Percentiles rank a stretch among this genome's conserved stretches.
Evolutionary conservation across 2,329 filamentous ascomycete genomes (phyloP).

Genomic region (Pestalotiopsis sp.): DNA sequence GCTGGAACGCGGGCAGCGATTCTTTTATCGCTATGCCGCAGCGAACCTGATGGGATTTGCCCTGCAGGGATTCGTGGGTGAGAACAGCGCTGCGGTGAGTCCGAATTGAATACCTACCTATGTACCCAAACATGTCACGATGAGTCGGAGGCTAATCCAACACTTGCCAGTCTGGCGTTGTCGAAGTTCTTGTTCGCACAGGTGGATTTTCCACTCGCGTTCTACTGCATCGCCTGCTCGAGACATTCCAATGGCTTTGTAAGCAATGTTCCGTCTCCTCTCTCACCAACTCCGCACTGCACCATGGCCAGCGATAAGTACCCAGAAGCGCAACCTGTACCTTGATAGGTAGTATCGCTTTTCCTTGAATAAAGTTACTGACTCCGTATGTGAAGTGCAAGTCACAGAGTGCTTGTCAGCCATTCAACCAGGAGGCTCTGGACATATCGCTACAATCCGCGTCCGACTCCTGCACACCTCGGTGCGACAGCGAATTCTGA

Average conservation of each 20-base stretch:
- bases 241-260: constrained; percentile 38
- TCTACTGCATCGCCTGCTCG: constrained; percentile 59
- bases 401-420: constrained; percentile 60
- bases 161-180: constrained; percentile 47
- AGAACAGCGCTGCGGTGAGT: constrained; percentile 46
- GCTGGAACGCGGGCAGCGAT: constrained; percentile 63
- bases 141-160: background rate
- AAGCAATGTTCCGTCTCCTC: background rate
- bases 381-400: constrained; percentile 42
- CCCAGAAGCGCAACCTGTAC: no score
- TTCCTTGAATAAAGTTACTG: background rate
- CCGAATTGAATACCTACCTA: background rate
- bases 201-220: constrained; percentile 67
- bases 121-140: background rate
- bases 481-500: constrained; percentile 65
- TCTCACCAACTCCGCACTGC: no score
- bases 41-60: constrained; percentile 58
- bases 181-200: constrained; percentile 67
- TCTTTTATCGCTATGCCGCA: constrained; percentile 67
- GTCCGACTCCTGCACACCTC: constrained; percentile 69
- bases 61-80: constrained; percentile 40
- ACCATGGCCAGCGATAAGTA: no score
- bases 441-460: constrained; percentile 62
- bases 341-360: no score
- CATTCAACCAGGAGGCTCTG: constrained; percentile 64